A percentile compares a stretch with the other conserved stretches of the same genome.
phyloP scores from a whole-genome alignment of 148 eudicot genomes.

The Camellia lanceoleosa region DNA sequence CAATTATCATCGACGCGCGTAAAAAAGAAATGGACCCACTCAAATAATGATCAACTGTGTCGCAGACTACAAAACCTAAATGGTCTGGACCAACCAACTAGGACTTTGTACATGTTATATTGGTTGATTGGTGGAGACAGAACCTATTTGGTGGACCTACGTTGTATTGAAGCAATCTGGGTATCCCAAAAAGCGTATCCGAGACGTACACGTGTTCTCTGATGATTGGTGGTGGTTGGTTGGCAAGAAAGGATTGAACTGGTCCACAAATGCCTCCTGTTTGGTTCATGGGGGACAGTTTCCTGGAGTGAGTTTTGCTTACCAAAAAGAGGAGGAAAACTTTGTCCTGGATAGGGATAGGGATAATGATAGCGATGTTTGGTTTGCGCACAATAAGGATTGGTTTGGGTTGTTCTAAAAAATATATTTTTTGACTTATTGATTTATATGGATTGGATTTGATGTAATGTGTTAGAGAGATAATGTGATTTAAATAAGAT shows the following conservation, averaged over 20 bases:
- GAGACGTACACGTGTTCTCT: not conserved
- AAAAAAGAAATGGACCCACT: no score
- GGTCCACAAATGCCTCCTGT: not conserved
- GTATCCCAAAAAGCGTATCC: not conserved
- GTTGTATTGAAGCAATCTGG: not conserved
- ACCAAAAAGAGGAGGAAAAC: not conserved
- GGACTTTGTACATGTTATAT: not conserved
- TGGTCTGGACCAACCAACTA: no score
- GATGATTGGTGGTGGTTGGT: not conserved
- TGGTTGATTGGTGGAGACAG: not conserved
- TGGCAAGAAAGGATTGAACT: not conserved
- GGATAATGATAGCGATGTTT: no score
- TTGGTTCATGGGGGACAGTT: conserved; percentile 8
- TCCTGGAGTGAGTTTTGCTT: not conserved
- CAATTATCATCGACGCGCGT: no score
- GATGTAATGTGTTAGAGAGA: no score
- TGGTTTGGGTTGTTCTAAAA: no score
- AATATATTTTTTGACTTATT: no score
- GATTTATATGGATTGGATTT: no score
- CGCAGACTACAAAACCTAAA: no score
- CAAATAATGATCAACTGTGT: not conserved
- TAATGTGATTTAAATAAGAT: no score
- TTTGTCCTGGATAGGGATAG: not conserved
- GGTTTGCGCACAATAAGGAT: no score
- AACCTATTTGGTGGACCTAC: no score